phyloP scores from a whole-genome alignment of 352 stramenopile species.

The Phytopythium vexans region DNA sequence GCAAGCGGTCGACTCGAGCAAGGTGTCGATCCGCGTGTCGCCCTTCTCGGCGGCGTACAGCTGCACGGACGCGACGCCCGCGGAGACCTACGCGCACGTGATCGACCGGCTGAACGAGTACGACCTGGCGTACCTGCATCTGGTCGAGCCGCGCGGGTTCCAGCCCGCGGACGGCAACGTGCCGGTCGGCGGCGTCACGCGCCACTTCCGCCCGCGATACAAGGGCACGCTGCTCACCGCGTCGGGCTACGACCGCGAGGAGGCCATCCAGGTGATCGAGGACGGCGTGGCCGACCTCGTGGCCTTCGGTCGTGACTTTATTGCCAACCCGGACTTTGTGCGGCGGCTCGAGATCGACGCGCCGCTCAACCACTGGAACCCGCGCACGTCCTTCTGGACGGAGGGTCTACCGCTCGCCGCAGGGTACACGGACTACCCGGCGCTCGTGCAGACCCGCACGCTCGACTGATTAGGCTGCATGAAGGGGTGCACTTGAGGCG shows the following conservation, averaged over 20 bases:
- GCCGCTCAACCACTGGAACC: constrained; percentile 32
- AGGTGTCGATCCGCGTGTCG: constrained; percentile 29
- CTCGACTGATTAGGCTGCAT: background rate
- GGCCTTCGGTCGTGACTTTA: constrained; percentile 53
- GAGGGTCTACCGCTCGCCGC: constrained; percentile 10
- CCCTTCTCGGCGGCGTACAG: constrained; percentile 26
- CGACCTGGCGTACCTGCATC: constrained; percentile 44
- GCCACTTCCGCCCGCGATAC: constrained; percentile 38
- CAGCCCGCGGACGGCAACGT: constrained; percentile 19
- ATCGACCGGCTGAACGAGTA: constrained; percentile 27
- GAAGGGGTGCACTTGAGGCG: too few relatives aligned
- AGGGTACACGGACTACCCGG: constrained; percentile 43
- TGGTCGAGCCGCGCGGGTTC: constrained; percentile 40
- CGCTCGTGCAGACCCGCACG: constrained; percentile 11
- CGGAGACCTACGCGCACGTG: constrained; percentile 32
- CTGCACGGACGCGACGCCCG: constrained; percentile 31
- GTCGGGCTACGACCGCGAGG: constrained; percentile 36
- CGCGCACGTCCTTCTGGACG: constrained; percentile 21
- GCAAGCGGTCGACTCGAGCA: constrained; percentile 20
- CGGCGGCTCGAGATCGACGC: constrained; percentile 33
- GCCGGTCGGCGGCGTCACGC: constrained; percentile 30
- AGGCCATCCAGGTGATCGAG: constrained; percentile 30
- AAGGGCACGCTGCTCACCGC: constrained; percentile 41
- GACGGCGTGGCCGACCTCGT: constrained; percentile 42
- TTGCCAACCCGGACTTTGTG: constrained; percentile 64